These are phyloP conservation scores for Corinectria fuckeliana DNA, from an alignment of 2,329 filamentous ascomycete species.

Conservation along the genomic window DNA sequence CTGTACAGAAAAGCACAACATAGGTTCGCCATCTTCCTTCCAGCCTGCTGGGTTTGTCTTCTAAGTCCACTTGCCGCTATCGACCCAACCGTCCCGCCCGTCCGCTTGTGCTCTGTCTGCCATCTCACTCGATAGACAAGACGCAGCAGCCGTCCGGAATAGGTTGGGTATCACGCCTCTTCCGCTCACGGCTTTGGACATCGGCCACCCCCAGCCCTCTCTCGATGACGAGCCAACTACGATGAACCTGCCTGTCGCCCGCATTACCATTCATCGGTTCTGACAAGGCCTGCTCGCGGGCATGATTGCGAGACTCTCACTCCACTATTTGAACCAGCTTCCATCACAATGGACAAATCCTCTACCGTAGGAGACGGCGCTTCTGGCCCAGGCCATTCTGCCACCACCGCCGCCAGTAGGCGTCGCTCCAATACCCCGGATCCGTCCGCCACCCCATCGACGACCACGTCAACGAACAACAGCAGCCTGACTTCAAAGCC, in stretches of 20 bases:
- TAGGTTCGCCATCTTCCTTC: not conserved
- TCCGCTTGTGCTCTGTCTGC: slow-evolving; percentile 34
- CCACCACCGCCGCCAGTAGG: slow-evolving; percentile 25
- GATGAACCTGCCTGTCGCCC: slow-evolving; percentile 42
- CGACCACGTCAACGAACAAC: slow-evolving; percentile 28
- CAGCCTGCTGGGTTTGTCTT: slow-evolving; percentile 15
- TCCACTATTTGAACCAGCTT: slow-evolving; percentile 35
- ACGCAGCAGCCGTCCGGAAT: slow-evolving; percentile 36
- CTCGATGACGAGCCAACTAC: slow-evolving; percentile 45
- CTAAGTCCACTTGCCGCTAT: slow-evolving; percentile 17
- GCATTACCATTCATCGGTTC: slow-evolving; percentile 38
- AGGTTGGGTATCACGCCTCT: slow-evolving; percentile 38
- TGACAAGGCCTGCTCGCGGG: slow-evolving; percentile 42
- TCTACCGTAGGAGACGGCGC: slow-evolving; percentile 38
- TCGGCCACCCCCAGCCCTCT: slow-evolving; percentile 30
- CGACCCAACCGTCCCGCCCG: slow-evolving; percentile 35
- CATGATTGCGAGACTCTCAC: slow-evolving; percentile 42
- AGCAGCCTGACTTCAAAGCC: slow-evolving; percentile 44
- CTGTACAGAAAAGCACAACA: slow-evolving; percentile 16
- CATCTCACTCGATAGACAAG: slow-evolving; percentile 28
- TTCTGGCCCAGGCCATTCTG: slow-evolving; percentile 29
- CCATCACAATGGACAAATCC: slow-evolving; percentile 46
- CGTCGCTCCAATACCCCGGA: slow-evolving; percentile 34
- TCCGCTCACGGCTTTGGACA: slow-evolving; percentile 27
- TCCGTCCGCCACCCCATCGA: slow-evolving; percentile 31